Percentiles rank a stretch among this genome's conserved stretches.
Conservation (phyloP, 2,329 filamentous ascomycete genomes). For the Aureobasidium lini region DNA sequence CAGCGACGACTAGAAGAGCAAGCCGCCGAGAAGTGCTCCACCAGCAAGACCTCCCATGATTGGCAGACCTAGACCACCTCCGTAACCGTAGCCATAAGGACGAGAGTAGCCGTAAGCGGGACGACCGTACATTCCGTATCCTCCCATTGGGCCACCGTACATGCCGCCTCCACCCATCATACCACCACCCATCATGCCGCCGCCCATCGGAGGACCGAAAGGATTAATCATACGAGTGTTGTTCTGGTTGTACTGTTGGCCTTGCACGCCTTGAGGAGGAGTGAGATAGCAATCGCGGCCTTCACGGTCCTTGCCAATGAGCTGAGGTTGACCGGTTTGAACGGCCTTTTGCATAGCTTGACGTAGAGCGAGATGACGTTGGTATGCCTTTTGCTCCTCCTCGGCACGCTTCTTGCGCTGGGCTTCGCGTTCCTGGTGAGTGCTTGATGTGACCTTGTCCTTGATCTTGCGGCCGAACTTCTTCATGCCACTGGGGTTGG, state of each 20-base stretch:
- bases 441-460: conserved; percentile 50
- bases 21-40: conserved; percentile 38
- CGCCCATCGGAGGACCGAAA: conserved; percentile 5
- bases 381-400: conserved; percentile 46
- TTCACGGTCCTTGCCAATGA: conserved; percentile 46
- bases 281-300: conserved; percentile 53
- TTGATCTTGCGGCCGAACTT: conserved; percentile 50
- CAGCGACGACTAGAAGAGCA: conserved; percentile 4
- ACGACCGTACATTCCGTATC: conserved; percentile 42
- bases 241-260: not conserved
- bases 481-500: conserved; percentile 25
- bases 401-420: conserved; percentile 40
- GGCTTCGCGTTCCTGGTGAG: conserved; percentile 47
- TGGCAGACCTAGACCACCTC: conserved; percentile 40
- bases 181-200: not conserved
- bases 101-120: conserved; percentile 42
- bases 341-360: conserved; percentile 45
- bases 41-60: conserved; percentile 41
- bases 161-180: conserved; percentile 16
- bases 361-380: conserved; percentile 44
- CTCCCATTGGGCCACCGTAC: conserved; percentile 17
- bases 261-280: conserved; percentile 38
- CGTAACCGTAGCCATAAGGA: conserved; percentile 35
- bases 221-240: conserved; percentile 5
- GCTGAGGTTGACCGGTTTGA: conserved; percentile 49